phyloP scores from a whole-genome alignment of 257 asterid species.

The Penstemon newberryi region DNA sequence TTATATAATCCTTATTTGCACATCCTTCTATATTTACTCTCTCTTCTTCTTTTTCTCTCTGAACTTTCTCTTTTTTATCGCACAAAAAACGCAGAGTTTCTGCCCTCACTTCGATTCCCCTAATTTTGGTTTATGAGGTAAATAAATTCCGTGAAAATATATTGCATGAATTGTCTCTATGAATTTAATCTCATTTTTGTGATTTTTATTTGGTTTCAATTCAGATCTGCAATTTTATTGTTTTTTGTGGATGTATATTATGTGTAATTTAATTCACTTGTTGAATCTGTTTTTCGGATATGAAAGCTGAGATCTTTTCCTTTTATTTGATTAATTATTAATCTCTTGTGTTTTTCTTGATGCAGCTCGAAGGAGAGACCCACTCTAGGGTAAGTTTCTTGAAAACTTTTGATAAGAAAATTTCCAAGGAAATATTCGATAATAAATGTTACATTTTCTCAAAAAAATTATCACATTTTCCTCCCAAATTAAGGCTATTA shows the following conservation, averaged over 20 bases:
- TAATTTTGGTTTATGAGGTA: slow-evolving; percentile 81
- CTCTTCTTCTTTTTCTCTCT: slow-evolving; percentile 7
- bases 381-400: slow-evolving; percentile 87
- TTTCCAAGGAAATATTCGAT: not conserved
- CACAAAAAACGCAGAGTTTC: slow-evolving; percentile 38
- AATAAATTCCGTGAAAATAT: slow-evolving; percentile 4
- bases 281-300: slow-evolving; percentile 16
- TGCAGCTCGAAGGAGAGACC: slow-evolving; percentile 99
- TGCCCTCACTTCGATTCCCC: slow-evolving; percentile 46
- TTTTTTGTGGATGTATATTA: no score
- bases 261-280: not conserved
- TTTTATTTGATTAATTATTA: slow-evolving; percentile 13
- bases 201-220: not conserved
- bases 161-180: not conserved
- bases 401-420: not conserved
- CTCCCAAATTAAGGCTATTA: no score
- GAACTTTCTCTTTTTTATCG: not conserved
- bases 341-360: slow-evolving; percentile 26
- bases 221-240: slow-evolving; percentile 36
- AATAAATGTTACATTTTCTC: no score
- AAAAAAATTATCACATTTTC: no score
- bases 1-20: no score
- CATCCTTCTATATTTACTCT: not conserved
- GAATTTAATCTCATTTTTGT: not conserved
- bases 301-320: slow-evolving; percentile 2